phyloP scores from a whole-genome alignment of 2,329 filamentous ascomycete species.

The Botrytis squamosa region DNA sequence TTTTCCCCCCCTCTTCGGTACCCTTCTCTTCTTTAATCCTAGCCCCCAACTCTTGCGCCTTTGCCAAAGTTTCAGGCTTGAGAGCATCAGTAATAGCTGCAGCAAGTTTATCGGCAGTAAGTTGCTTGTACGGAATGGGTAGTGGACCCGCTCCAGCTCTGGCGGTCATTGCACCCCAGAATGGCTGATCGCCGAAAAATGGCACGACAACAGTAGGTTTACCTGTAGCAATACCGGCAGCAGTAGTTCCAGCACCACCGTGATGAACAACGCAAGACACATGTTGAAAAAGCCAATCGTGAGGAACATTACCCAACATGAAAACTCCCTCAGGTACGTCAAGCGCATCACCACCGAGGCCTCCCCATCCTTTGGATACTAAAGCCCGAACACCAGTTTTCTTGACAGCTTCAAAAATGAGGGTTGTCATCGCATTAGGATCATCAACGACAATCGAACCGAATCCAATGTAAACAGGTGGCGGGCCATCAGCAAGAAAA shows the following conservation, averaged over 20 bases:
- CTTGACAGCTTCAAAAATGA: conserved; percentile 70
- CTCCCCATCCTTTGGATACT: conserved; percentile 87
- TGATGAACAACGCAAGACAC: conserved; percentile 85
- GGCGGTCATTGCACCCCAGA: conserved; percentile 77
- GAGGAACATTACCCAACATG: conserved; percentile 81
- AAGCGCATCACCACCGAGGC: conserved; percentile 69
- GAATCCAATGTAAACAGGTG: conserved; percentile 80
- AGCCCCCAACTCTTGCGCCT: conserved; percentile 51
- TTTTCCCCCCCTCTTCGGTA: conserved; percentile 60
- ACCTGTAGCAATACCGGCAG: conserved; percentile 78
- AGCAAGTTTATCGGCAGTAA: conserved; percentile 65
- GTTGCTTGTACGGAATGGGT: conserved; percentile 66
- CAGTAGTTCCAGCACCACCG: conserved; percentile 83
- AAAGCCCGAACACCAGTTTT: conserved; percentile 71
- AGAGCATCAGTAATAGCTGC: conserved; percentile 62
- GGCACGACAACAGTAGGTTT: conserved; percentile 80
- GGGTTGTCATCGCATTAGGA: conserved; percentile 65
- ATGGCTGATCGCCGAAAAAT: conserved; percentile 84
- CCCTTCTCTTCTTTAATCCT: conserved; percentile 67
- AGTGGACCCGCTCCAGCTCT: conserved; percentile 69
- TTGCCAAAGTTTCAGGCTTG: conserved; percentile 56
- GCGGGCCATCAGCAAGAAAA: conserved; percentile 67
- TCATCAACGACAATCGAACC: conserved; percentile 81
- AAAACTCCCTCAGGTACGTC: conserved; percentile 73
- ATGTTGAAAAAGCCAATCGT: conserved; percentile 84